A percentile compares a stretch with the other conserved stretches of the same genome.
phyloP scores from a whole-genome alignment of 352 stramenopile species.

The Pseudoperonospora humuli region DNA sequence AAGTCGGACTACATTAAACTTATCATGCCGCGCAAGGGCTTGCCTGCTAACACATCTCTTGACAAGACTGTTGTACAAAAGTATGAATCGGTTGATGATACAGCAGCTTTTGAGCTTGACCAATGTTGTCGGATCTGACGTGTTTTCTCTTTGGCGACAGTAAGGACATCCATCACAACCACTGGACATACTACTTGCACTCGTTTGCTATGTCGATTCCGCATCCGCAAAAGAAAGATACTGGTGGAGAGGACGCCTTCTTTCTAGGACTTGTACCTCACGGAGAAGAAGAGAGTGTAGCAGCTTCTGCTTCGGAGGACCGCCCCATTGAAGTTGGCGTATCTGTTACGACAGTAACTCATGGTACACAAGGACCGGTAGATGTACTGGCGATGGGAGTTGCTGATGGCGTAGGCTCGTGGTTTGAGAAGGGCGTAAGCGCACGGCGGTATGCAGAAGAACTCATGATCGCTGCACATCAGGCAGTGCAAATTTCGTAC shows the following conservation, averaged over 20 bases:
- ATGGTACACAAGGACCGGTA: slow-evolving; percentile 42
- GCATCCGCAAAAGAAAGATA: slow-evolving; percentile 63
- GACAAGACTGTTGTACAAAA: slow-evolving; percentile 31
- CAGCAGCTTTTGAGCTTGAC: no score
- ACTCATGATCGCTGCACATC: slow-evolving; percentile 69
- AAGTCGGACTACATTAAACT: slow-evolving; percentile 89
- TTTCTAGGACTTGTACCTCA: slow-evolving; percentile 79
- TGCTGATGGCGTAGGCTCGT: slow-evolving; percentile 93
- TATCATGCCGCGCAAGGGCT: slow-evolving; percentile 70
- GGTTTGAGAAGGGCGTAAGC: slow-evolving; percentile 91
- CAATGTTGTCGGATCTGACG: slow-evolving; percentile 1
- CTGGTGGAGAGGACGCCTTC: slow-evolving; percentile 89
- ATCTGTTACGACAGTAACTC: slow-evolving; percentile 18
- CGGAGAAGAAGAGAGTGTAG: slow-evolving; percentile 28
- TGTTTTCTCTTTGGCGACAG: slow-evolving; percentile 9
- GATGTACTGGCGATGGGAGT: slow-evolving; percentile 90
- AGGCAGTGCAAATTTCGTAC: slow-evolving; percentile 54
- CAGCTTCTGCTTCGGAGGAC: slow-evolving; percentile 11
- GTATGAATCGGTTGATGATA: slow-evolving; percentile 14
- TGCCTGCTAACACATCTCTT: slow-evolving; percentile 66
- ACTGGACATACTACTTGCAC: slow-evolving; percentile 59
- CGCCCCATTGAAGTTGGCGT: slow-evolving; percentile 17
- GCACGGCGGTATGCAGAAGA: slow-evolving; percentile 59
- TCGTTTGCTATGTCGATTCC: slow-evolving; percentile 72
- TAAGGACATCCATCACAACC: slow-evolving; percentile 24